Conservation (phyloP, 352 stramenopile species). For the Aphanomyces astaci region DNA sequence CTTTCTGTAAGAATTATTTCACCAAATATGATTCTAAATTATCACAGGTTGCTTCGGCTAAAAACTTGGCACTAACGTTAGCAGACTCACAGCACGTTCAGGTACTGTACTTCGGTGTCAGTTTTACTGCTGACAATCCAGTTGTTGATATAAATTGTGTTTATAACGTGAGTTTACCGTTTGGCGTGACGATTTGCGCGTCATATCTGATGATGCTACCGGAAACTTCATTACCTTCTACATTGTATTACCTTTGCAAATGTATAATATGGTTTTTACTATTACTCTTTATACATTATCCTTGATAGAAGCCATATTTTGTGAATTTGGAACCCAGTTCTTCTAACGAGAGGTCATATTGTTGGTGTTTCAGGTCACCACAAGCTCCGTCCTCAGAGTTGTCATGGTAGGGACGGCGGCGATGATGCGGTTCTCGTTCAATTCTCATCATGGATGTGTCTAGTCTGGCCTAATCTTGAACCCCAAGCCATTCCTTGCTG, state of each 20-base stretch:
- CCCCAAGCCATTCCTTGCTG: constrained; percentile 93
- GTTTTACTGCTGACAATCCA: too few relatives aligned
- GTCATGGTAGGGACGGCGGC: constrained; percentile 2
- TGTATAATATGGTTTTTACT: constrained; percentile 1
- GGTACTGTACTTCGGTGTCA: background rate
- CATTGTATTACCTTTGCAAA: background rate
- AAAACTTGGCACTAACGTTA: too few relatives aligned
- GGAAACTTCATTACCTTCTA: background rate
- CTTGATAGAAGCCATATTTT: background rate
- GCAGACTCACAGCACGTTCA: too few relatives aligned
- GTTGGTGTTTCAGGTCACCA: constrained; percentile 1
- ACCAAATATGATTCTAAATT: too few relatives aligned
- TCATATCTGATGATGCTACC: too few relatives aligned
- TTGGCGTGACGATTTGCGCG: too few relatives aligned
- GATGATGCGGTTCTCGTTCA: too few relatives aligned
- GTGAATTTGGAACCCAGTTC: background rate
- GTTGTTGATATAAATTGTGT: too few relatives aligned
- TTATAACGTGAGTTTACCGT: too few relatives aligned
- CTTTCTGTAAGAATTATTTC: too few relatives aligned
- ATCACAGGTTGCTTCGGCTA: too few relatives aligned
- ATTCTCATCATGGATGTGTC: background rate
- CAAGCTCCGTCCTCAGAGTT: background rate
- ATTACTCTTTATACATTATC: background rate
- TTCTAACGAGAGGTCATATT: background rate
- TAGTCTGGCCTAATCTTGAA: constrained; percentile 88